Base-by-base conservation (phyloP, 2,329 filamentous ascomycete genomes). In the Beauveria varroae region DNA sequence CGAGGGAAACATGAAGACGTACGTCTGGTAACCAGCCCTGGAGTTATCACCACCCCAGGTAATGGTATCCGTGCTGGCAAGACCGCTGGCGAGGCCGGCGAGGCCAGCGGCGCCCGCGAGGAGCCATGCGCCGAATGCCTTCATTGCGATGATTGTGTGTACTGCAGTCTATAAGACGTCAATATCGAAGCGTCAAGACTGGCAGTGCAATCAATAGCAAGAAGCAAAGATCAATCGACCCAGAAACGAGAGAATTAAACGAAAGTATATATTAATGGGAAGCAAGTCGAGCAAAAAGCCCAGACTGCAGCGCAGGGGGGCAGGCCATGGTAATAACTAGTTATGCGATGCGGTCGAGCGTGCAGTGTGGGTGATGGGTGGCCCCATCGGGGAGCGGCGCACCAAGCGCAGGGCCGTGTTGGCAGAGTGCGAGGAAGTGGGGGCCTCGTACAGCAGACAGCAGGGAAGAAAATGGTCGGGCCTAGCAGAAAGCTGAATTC, bases 41-140 rank as follows among this genome's bases (percentile, higher is more conserved):
- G 79, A 76, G 67, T 82, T 83, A 65, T 83, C 81, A 63, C 82
- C 82, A 65, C 81, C 81, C 80, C 82, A 84, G 30, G 82, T 85
- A 64, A 84, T 84, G 61, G 81, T 83, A 63, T 84, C 81, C 1
- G 81, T 81, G n/a, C 68, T 70, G 8, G 67, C 77, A 16, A 79
- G 69, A 52, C 73, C 74, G 61, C 67, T 65, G 65, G 68, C 70
- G 46, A 74, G 65, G 65, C 72, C 68, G 47, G 68, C 64, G 59
- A 77, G 65, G 64, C 72, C 69, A 49, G 68, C 64, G 57, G 76
- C 65, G 64, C 71, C 68, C 61, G 73, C 68, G 58, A 73, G 52
- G 60, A 75, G 62, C 61, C 73, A 40, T 26, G 65, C 64, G 24
- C 65, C 58, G 44, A 70, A 57, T 57, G 64, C 49, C 68, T 68